phyloP scores from a whole-genome alignment of 306 rosid species.

The Dalbergia oliveri region DNA sequence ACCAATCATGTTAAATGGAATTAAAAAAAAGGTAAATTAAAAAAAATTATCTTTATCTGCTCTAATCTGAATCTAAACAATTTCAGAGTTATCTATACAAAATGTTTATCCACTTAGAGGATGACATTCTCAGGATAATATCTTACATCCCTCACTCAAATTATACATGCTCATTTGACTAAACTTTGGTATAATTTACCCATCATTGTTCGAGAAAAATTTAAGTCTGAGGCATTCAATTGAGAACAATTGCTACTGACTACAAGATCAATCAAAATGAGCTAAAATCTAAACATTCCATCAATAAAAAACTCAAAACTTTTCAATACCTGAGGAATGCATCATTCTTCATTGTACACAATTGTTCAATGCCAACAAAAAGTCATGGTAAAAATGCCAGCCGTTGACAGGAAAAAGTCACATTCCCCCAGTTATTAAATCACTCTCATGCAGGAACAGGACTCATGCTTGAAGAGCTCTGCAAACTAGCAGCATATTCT shows the following conservation, averaged over 20 bases:
- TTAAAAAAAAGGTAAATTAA: too few relatives aligned
- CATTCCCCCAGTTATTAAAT: constrained; percentile 6
- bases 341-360: constrained; percentile 40
- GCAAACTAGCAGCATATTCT: constrained; percentile 75
- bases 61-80: too few relatives aligned
- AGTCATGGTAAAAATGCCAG: constrained; percentile 25
- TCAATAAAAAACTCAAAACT: background rate
- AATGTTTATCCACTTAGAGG: too few relatives aligned
- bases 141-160: too few relatives aligned
- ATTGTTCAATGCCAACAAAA: constrained; percentile 38
- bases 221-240: background rate
- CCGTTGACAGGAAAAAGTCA: constrained; percentile 30
- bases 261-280: constrained; percentile 16
- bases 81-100: too few relatives aligned
- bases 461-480: constrained; percentile 49
- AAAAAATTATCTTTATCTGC: too few relatives aligned
- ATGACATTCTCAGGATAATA: too few relatives aligned
- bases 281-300: constrained; percentile 16
- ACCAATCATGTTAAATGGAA: too few relatives aligned
- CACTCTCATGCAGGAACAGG: constrained; percentile 72
- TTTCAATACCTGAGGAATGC: constrained; percentile 40
- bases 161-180: too few relatives aligned
- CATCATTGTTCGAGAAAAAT: too few relatives aligned
- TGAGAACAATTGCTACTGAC: background rate
- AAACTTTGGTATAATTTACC: too few relatives aligned